Conservation (phyloP, 257 asterid genomes). For the Solanum appendiculatum region DNA sequence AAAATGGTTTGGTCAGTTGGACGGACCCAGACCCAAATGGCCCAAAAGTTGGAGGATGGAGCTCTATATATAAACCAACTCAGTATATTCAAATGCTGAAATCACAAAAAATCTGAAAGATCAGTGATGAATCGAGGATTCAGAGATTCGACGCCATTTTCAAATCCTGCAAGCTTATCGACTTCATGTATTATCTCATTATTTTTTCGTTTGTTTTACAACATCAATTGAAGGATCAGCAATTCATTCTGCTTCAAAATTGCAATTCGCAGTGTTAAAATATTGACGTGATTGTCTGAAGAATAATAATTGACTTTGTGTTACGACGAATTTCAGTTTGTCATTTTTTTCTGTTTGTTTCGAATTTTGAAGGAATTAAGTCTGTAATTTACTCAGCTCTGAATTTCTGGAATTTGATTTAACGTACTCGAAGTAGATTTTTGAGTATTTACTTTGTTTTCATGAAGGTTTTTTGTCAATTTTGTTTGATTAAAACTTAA, state of each 20-base stretch:
- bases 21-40: neutral
- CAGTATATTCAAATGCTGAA: neutral
- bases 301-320: neutral
- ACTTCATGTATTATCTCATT: conserved; percentile 17
- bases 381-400: neutral
- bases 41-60: neutral
- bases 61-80: neutral
- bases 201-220: neutral
- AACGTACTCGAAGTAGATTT: neutral
- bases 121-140: conserved; percentile 20
- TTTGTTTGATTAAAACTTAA: neutral
- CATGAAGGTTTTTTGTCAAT: neutral
- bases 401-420: neutral
- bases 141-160: conserved; percentile 28
- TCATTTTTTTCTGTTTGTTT: neutral
- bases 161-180: conserved; percentile 19
- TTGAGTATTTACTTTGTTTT: neutral
- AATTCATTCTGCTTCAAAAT: neutral
- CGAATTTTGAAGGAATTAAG: neutral
- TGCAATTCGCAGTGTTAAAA: neutral
- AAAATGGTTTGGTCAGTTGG: neutral
- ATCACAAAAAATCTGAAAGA: neutral
- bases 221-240: neutral
- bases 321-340: neutral
- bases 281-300: neutral